Evolutionary conservation across 768 basidiomycete genomes (phyloP), one percentile per base, ranked within the genome.

Genomic region (Auricularia sp.): DNA sequence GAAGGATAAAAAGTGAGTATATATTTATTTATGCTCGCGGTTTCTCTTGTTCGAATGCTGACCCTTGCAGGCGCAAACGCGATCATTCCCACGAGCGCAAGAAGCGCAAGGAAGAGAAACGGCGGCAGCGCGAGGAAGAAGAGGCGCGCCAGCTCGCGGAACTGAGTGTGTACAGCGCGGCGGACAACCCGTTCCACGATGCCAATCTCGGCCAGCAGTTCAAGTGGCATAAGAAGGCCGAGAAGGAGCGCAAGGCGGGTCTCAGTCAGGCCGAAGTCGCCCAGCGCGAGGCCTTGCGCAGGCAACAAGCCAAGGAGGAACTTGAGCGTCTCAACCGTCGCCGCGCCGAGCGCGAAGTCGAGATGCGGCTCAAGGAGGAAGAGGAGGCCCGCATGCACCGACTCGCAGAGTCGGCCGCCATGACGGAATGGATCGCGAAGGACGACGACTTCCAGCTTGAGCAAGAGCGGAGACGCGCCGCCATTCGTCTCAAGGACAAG

Each of bases 181-280:
- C 88, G 13, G 95, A 98, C 80, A 99, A 98, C 72, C 97, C 97
- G 0, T 99, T 98, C 80, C 93, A 97, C 76, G 97, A 98, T 70
- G 88, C 92, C 67, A 98, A 98, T 75, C 87, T 98, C 37, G 89
- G 88, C 24, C 92, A 98, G 73, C 93, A 95, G 74, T 99, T 99
- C 76, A 87, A 90, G 65, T 99, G 97, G 97, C 92, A 94, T 78
- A 99, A 99, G 82, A 99, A 99, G 79, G 84, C 86, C 34, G 97
- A 99, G 75, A 93, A 94, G 79, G 97, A 99, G 74, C 83, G 85
- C 71, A 98, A 96, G 77, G 78, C 85, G 66, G 97, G 97, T 1
- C 71, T 98, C 61, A 83, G 87, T 0, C 71, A 86, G 1, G 87
- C 86, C 0, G 97, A 99, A 71, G 80, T 89, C 1, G 88, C 90